Conservation (phyloP, 2,329 filamentous ascomycete genomes). For the Calonectria pteridis region DNA sequence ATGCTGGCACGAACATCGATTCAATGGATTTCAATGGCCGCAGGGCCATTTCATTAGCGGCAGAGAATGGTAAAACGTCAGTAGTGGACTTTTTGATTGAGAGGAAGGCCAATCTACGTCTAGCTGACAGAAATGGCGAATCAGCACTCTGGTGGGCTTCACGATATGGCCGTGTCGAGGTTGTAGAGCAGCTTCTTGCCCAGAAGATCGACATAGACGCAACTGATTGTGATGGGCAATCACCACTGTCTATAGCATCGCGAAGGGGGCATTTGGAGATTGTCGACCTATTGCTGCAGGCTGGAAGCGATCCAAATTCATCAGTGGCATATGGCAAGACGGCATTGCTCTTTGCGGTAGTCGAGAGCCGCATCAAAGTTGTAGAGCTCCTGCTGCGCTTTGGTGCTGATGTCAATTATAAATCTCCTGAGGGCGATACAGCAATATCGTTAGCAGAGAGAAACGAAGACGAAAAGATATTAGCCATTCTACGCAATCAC, state of each 20-base stretch:
- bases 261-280: not conserved
- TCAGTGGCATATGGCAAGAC: conserved; percentile 4
- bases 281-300: not conserved
- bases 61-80: not conserved
- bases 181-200: not conserved
- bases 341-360: conserved; percentile 1
- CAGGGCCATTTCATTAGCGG: not conserved
- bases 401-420: not conserved
- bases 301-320: conserved; percentile 7
- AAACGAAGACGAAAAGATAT: not conserved
- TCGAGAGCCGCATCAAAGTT: not conserved
- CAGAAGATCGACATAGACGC: not conserved
- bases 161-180: not conserved
- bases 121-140: conserved; percentile 14
- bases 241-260: not conserved
- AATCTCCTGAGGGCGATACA: not conserved
- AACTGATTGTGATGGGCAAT: not conserved
- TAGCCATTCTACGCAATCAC: not conserved
- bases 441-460: not conserved
- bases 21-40: conserved; percentile 11
- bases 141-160: conserved; percentile 22
- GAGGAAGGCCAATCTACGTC: not conserved
- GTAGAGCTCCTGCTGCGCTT: not conserved
- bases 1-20: not conserved
- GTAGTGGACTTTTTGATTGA: conserved; percentile 7